phyloP scores from a whole-genome alignment of 2,329 filamentous ascomycete species.

The Escovopsis sp. region DNA sequence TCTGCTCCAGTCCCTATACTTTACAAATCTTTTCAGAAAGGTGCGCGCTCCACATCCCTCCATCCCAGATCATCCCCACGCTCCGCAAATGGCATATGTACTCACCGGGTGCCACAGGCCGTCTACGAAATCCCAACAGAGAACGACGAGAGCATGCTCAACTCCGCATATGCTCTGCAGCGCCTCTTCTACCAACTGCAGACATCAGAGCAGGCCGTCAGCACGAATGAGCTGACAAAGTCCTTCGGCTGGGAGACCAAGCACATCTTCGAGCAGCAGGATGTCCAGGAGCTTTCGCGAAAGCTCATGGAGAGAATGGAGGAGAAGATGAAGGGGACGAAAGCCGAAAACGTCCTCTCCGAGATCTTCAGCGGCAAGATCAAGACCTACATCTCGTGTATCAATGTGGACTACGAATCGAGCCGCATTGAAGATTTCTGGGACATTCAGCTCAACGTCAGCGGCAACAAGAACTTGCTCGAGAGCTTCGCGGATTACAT shows the following conservation, averaged over 20 bases:
- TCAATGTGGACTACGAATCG: slow-evolving; percentile 95
- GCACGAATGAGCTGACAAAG: slow-evolving; percentile 83
- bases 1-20: slow-evolving; percentile 69
- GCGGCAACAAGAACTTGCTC: slow-evolving; percentile 80
- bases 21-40: slow-evolving; percentile 88
- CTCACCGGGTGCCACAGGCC: slow-evolving; percentile 39
- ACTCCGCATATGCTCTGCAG: slow-evolving; percentile 89
- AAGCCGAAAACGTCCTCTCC: slow-evolving; percentile 74
- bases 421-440: slow-evolving; percentile 94
- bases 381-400: slow-evolving; percentile 97
- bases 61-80: not conserved
- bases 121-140: slow-evolving; percentile 96
- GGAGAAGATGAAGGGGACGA: slow-evolving; percentile 94
- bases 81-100: not conserved
- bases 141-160: slow-evolving; percentile 62
- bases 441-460: slow-evolving; percentile 96
- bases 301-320: slow-evolving; percentile 97
- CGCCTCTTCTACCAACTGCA: slow-evolving; percentile 91
- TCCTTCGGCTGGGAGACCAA: slow-evolving; percentile 98
- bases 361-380: slow-evolving; percentile 94
- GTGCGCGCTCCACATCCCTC: slow-evolving; percentile 25
- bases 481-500: slow-evolving; percentile 96
- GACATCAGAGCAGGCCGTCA: slow-evolving; percentile 68
- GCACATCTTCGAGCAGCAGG: slow-evolving; percentile 97
- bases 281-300: slow-evolving; percentile 90